Evolutionary conservation across 257 asterid species (phyloP), one percentile per base, ranked within the genome.

Genomic region (Anisodus tanguticus): DNA sequence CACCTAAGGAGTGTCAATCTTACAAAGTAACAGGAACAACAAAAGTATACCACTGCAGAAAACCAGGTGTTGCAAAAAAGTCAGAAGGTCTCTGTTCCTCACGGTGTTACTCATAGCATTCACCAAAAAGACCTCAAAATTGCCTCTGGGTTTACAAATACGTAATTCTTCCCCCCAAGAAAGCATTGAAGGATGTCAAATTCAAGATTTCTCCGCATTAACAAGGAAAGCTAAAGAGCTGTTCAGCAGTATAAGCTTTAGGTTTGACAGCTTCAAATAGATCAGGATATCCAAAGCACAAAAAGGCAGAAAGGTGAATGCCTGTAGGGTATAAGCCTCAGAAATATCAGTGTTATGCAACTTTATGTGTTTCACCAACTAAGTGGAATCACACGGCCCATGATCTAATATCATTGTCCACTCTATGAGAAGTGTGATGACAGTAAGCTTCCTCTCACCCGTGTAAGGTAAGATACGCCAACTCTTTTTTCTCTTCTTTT

Each of bases 191-290:
- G 31, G 54, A 41, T 41, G 78, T 69, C 54, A 17, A 60, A 60
- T 69, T 41, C 78, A 69, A 69, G 78, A 69, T 16, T 4, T 19
- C 54, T 69, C 78, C 54, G 15, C 78, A 41, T n/a, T 41, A 69
- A 4, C 78, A 43, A 69, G 54, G 54, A 22, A 8, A 37, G 54
- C 78, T 41, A 41, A 16, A 69, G 49, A 69, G 54, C 4, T 41
- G 54, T 69, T 69, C 55, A 41, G 78, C 4, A 1, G 78, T 41
- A 1, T 8, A 41, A 41, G 78, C 54, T 69, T 69, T 41, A 39
- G 77, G 15, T 41, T 69, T 69, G 54, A 41, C 78, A 8, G 78
- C 78, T 69, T 16, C 49, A 69, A 69, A 69, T 16, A 41, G 55
- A n/a, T 69, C 31, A 16, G 78, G 78, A 69, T 41, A 69, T 41